Evolutionary conservation across 176 grass and related monocot species (phyloP), one percentile per base, ranked within the genome.

Genomic region (Panicum miliaceum): DNA sequence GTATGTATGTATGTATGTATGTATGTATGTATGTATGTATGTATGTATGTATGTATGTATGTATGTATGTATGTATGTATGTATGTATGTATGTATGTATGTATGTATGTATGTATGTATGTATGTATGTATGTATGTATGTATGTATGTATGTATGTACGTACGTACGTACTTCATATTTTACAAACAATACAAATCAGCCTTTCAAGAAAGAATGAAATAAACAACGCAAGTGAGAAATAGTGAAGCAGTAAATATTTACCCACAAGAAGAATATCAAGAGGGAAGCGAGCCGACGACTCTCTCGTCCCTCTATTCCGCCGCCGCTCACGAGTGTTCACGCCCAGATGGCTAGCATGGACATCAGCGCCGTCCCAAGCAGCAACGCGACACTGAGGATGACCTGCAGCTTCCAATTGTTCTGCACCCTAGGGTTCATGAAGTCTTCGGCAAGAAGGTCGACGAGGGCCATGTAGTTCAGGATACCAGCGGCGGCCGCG

Each of bases 301-400:
- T 23, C 22, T 23, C 8, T 22, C 20, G 8, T 6, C 2, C 19
- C 20, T 23, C 54, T n/a, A 1, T 58, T 52, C 15, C 15, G 15
- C 6, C 1, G 14, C 50, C 15, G 15, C 5, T 76, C 51, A 23
- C 20, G 10, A 77, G 13, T 6, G 16, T 35, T 88, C 78, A 94
- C 3, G 90, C 90, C 94, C 94, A 97, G 86, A 90, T 78, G 10
- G 92, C 94, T 34, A 97, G 90, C 40, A 88, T 4, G 42, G 94
- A 92, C 92, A 97, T 97, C 34, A 92, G 76, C 12, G 41, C 78
- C 15, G 77, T 85, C 29, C 89, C 92, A 0, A 84, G 11, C 5
- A 94, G 84, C 46, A 91, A 65, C 7, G 65, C 85, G 50, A 85
- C 5, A 26, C 87, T 90, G 5, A 94, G 25, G 11, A 71, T n/a